Percentiles rank a stretch among this genome's conserved stretches.
These are phyloP conservation scores for Arachis hypogaea DNA, from an alignment of 306 rosid genomes.

Conservation along the genomic window DNA sequence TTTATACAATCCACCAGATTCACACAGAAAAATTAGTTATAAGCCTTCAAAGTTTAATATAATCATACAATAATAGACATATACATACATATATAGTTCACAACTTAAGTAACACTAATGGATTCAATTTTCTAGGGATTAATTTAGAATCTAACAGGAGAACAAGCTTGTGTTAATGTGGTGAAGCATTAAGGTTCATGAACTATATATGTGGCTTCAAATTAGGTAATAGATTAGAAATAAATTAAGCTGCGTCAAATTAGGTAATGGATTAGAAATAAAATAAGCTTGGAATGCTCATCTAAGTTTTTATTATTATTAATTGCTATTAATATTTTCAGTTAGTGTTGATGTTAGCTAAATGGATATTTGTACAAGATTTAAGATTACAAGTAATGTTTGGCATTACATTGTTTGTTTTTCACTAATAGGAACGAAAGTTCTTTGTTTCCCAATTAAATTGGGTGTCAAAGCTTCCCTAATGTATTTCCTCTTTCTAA, in stretches of 20 bases:
- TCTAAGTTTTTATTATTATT: background rate
- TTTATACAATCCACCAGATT: too few relatives aligned
- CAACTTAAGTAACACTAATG: too few relatives aligned
- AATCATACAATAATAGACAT: too few relatives aligned
- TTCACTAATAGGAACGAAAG: conserved; percentile 41
- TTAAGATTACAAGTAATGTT: conserved; percentile 15
- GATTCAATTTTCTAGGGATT: too few relatives aligned
- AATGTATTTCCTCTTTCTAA: conserved; percentile 50
- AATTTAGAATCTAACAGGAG: too few relatives aligned
- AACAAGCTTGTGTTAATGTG: too few relatives aligned
- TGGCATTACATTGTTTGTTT: conserved; percentile 18
- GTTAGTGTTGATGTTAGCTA: conserved; percentile 20
- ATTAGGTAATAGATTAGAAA: too few relatives aligned
- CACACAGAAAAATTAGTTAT: too few relatives aligned
- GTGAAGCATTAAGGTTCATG: too few relatives aligned
- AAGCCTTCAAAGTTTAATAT: too few relatives aligned
- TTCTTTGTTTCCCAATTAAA: conserved; percentile 39
- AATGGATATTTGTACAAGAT: conserved; percentile 34
- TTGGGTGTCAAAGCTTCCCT: conserved; percentile 44
- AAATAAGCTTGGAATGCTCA: background rate
- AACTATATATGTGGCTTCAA: background rate
- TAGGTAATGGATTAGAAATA: conserved; percentile 1
- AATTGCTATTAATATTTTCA: background rate
- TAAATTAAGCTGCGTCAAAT: too few relatives aligned
- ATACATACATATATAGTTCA: too few relatives aligned